Base-by-base conservation (phyloP, 768 basidiomycete genomes). In the Lentinula edodes region DNA sequence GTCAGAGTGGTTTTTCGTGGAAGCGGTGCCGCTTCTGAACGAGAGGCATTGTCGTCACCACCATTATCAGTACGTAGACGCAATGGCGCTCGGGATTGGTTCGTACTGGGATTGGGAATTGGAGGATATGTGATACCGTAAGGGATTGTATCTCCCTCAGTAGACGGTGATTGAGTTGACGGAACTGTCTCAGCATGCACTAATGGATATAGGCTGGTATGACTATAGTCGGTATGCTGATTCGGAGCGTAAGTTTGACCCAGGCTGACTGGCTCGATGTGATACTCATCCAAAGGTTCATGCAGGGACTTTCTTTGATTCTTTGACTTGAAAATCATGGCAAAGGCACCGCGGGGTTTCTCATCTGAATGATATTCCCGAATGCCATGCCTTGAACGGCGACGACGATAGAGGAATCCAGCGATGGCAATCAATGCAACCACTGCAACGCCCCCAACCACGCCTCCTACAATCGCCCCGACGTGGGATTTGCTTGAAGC, bases 401-500 rank as follows among this genome's bases (percentile, higher is more conserved):
- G 62, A 2, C 67, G 54, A 3, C 64, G 65, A 45, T 63, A 66
- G 1, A 68, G 34, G 32, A 66, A 38, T 15, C 66, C 16, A 1
- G 35, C 63, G 9, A 60, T 4, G 6, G 39, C 61, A 13, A 65
- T 34, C 12, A 65, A n/a, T 15, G 58, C n/a, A 16, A 68, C 1
- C 0, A 23, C 51, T 16, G 28, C 23, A 6, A 66, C 15, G 3
- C 48, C 63, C 1, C 43, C 65, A 1, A 69, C 55, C 7, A 64
- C 61, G 0, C 66, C 66, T 1, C 67, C 68, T 2, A 45, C 59
- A 35, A 69, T 67, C 5, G 62, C 59, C 5, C 63, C 62, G 2
- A 48, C 45, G 12, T 61, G 16, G 1, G 59, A 39, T 38, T 45
- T 52, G 8, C 39, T 42, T 10, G 50, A 43, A 20, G 62, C 4